phyloP scores from a whole-genome alignment of 2,329 filamentous ascomycete species.

The Pestalotiopsis sp. region DNA sequence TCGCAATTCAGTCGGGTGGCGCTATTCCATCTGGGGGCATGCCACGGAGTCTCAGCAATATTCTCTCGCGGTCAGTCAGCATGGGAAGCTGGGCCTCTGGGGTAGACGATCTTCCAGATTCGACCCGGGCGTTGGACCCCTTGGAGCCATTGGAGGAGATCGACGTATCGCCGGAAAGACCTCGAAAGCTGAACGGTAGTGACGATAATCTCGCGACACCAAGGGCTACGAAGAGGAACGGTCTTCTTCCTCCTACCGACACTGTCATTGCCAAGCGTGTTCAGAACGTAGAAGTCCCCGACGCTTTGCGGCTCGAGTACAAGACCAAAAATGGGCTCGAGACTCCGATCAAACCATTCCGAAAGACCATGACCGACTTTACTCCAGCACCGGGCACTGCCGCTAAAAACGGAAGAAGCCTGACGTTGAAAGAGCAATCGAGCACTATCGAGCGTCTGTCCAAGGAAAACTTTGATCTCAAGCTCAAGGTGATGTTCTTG shows the following conservation, averaged over 20 bases:
- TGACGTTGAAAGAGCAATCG: constrained; percentile 96
- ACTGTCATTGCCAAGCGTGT: constrained; percentile 87
- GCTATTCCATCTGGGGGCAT: constrained; percentile 60
- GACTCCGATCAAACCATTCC: constrained; percentile 45
- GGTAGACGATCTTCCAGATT: constrained; percentile 55
- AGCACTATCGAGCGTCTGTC: constrained; percentile 94
- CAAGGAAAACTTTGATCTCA: constrained; percentile 97
- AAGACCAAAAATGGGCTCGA: constrained; percentile 69
- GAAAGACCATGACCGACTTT: constrained; percentile 47
- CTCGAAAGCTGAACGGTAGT: constrained; percentile 32
- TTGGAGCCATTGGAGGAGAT: constrained; percentile 52
- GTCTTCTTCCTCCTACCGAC: constrained; percentile 71
- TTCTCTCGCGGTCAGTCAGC: constrained; percentile 75
- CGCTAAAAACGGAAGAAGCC: constrained; percentile 61
- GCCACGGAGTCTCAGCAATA: constrained; percentile 51
- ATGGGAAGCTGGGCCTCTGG: constrained; percentile 88
- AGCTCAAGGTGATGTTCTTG: constrained; percentile 96
- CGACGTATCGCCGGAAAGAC: constrained; percentile 36
- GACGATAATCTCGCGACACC: constrained; percentile 67
- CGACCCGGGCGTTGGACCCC: constrained; percentile 39
- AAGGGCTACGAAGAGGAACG: constrained; percentile 53
- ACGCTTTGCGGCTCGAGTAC: constrained; percentile 84
- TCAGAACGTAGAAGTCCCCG: constrained; percentile 86
- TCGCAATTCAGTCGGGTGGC: constrained; percentile 79
- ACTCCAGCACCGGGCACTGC: constrained; percentile 53